Percentiles rank a stretch among this genome's conserved stretches.
phyloP scores from a whole-genome alignment of 768 basidiomycete species.

The Ephemerocybe angulata region DNA sequence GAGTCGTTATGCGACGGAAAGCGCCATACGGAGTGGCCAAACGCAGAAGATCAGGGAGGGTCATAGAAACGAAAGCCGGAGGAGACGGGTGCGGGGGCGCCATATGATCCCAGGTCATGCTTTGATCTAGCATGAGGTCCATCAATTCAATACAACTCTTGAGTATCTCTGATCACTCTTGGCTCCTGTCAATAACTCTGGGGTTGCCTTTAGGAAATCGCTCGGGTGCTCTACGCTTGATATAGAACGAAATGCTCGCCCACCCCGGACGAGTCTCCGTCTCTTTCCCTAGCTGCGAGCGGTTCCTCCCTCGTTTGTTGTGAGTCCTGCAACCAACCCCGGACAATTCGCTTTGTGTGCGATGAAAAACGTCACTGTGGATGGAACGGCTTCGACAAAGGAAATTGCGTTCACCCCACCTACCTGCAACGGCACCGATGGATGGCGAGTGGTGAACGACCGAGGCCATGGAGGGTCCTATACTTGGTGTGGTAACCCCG shows the following conservation, averaged over 20 bases:
- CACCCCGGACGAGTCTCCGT: no score
- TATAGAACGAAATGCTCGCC: not conserved
- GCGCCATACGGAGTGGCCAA: no score
- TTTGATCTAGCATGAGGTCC: not conserved
- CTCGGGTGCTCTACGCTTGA: not conserved
- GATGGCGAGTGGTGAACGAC: not conserved
- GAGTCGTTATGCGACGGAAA: no score
- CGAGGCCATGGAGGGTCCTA: not conserved
- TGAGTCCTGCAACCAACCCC: no score
- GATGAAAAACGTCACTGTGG: slow-evolving; percentile 1
- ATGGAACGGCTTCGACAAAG: not conserved
- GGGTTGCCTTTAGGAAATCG: not conserved
- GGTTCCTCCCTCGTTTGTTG: no score
- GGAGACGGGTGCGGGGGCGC: not conserved
- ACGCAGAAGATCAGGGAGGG: no score
- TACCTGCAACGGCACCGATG: not conserved
- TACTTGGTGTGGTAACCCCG: not conserved
- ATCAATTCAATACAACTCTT: not conserved
- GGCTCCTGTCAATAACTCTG: not conserved
- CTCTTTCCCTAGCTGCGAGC: no score
- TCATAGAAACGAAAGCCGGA: not conserved
- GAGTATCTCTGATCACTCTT: not conserved
- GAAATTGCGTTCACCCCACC: not conserved
- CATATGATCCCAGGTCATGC: not conserved
- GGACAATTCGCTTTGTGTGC: no score